Percentiles rank a stretch among this genome's conserved stretches.
Conservation (phyloP, 1,284 basidiomycete genomes). For the Cutaneotrichosporon arboriforme region DNA sequence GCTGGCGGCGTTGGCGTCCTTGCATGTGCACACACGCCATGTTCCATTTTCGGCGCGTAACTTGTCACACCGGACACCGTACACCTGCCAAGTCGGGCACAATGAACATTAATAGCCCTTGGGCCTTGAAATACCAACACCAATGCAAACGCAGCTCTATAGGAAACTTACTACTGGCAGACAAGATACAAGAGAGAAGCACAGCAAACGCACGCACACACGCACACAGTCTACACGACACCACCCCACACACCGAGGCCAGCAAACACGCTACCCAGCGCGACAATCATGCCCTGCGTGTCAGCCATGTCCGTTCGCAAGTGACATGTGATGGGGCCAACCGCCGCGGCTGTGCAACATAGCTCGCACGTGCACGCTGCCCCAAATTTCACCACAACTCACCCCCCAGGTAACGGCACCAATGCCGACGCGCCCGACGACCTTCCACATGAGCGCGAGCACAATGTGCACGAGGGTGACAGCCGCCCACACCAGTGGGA, state of each 20-base stretch:
- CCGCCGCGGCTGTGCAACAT: too few relatives aligned
- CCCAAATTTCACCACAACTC: conserved; percentile 18
- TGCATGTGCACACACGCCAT: too few relatives aligned
- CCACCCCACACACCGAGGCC: conserved; percentile 47
- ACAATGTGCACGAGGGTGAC: conserved; percentile 34
- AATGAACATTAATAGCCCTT: too few relatives aligned
- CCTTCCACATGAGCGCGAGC: conserved; percentile 42
- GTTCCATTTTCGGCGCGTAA: too few relatives aligned
- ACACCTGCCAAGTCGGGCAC: too few relatives aligned
- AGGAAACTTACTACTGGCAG: too few relatives aligned
- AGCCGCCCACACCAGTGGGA: conserved; percentile 32
- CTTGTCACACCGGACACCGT: too few relatives aligned
- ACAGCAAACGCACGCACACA: too few relatives aligned
- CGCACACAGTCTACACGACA: conserved; percentile 28
- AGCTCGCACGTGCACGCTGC: not conserved
- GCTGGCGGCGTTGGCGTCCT: too few relatives aligned
- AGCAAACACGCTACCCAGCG: conserved; percentile 45
- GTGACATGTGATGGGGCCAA: not conserved
- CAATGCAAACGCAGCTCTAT: too few relatives aligned
- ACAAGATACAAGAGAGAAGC: not conserved
- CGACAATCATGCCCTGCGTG: conserved; percentile 43
- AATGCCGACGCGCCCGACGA: conserved; percentile 42
- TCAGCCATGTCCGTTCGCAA: not conserved
- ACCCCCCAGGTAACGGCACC: conserved; percentile 49
- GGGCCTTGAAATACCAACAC: too few relatives aligned